phyloP scores from a whole-genome alignment of 805 yeast species.

The Pichia nanzhaoensis region DNA sequence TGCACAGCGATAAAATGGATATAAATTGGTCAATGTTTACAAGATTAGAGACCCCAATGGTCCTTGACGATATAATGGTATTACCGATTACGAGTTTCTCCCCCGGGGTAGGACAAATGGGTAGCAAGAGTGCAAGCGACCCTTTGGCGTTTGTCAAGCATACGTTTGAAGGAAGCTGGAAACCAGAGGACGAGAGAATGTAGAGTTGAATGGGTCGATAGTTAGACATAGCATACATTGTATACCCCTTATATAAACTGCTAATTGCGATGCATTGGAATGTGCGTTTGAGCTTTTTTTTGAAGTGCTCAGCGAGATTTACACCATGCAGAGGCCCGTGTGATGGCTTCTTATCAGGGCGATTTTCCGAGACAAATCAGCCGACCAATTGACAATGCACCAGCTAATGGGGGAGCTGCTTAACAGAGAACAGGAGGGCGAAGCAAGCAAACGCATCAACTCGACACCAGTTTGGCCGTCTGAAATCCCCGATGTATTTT shows the following conservation, averaged over 20 bases:
- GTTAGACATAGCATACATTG: too few species aligned
- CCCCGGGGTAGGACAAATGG: constrained; percentile 69
- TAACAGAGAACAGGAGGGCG: neutral
- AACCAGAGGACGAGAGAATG: constrained; percentile 27
- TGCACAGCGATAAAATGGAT: constrained; percentile 19
- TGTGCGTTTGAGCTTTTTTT: too few species aligned
- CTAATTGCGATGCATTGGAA: too few species aligned
- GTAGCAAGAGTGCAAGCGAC: constrained; percentile 38
- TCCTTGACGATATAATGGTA: constrained; percentile 61
- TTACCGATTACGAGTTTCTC: constrained; percentile 66
- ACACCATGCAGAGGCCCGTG: too few species aligned
- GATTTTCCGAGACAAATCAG: too few species aligned
- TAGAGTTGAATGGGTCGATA: too few species aligned
- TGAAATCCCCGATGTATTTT: constrained; percentile 13
- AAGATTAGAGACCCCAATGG: constrained; percentile 45
- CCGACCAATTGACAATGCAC: neutral
- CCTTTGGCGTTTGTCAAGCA: constrained; percentile 54
- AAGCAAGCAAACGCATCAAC: neutral
- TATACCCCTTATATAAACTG: too few species aligned
- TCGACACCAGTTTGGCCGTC: constrained; percentile 10
- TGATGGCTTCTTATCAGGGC: too few species aligned
- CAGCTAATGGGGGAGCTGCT: neutral
- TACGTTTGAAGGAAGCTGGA: constrained; percentile 64
- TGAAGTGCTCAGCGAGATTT: too few species aligned
- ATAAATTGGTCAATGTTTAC: constrained; percentile 64